phyloP scores from a whole-genome alignment of 225 moss, liverwort and hornwort genomes.

The Thuidium tamariscinum region DNA sequence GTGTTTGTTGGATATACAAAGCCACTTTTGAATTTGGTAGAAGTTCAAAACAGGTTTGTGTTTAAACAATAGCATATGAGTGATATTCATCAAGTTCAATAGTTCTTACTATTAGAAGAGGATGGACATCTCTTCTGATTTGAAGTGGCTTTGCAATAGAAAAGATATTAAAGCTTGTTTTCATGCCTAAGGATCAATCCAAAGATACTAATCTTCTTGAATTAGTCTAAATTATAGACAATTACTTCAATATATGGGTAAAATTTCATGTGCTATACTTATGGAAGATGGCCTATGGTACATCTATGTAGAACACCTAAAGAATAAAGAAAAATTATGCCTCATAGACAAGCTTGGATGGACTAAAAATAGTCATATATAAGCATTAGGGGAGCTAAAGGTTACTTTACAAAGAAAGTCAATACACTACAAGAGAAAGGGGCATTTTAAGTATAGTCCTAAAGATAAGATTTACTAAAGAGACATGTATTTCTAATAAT shows the following conservation, averaged over 20 bases:
- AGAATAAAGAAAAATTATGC: neutral
- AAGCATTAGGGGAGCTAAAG: no score
- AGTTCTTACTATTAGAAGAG: neutral
- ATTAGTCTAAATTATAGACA: neutral
- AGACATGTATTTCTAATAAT: no score
- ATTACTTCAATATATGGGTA: neutral
- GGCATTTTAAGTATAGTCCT: no score
- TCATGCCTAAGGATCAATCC: fast-evolving
- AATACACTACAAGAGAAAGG: no score
- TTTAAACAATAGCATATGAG: fast-evolving
- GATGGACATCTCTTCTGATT: neutral
- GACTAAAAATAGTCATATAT: neutral
- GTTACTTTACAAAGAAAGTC: neutral
- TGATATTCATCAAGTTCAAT: neutral
- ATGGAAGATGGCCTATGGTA: neutral
- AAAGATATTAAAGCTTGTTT: neutral
- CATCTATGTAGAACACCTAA: no score
- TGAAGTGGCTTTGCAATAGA: neutral
- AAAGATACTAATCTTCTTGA: neutral
- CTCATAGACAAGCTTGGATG: neutral
- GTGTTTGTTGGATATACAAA: fast-evolving
- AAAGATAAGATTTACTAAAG: no score
- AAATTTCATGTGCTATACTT: neutral
- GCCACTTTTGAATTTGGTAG: neutral
- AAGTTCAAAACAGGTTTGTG: neutral